These are phyloP conservation scores for Xerocomellus intermedius DNA, from an alignment of 768 basidiomycete genomes.

Conservation along the genomic window DNA sequence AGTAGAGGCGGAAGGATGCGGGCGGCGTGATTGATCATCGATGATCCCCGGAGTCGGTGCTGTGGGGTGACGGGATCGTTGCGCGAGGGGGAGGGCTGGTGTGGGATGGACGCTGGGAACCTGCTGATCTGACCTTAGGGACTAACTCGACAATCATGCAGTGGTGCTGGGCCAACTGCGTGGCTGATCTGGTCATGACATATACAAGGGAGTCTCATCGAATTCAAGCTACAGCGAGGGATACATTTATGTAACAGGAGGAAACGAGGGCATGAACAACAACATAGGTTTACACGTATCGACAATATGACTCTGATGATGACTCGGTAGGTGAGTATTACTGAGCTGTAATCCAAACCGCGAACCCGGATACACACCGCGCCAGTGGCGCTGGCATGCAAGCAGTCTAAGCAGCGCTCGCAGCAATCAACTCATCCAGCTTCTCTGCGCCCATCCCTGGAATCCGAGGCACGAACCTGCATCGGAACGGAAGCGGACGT, in stretches of 20 bases:
- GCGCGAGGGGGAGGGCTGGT: background rate
- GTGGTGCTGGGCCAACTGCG: background rate
- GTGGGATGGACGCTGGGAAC: background rate
- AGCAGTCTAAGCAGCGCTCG: background rate
- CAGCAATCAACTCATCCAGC: slow-evolving; percentile 5
- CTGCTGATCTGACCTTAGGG: background rate
- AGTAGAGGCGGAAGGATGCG: background rate
- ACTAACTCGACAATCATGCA: background rate
- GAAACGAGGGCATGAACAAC: too few relatives aligned
- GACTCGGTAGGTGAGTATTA: too few relatives aligned
- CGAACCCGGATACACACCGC: too few relatives aligned
- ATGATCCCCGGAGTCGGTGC: background rate
- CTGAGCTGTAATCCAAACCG: too few relatives aligned
- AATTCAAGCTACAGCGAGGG: too few relatives aligned
- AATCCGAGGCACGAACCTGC: slow-evolving; percentile 3
- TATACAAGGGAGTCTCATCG: too few relatives aligned
- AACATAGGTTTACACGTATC: too few relatives aligned
- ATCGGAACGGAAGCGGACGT: slow-evolving; percentile 3
- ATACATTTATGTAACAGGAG: too few relatives aligned
- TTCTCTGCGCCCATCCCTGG: background rate
- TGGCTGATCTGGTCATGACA: too few relatives aligned
- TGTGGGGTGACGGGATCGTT: background rate
- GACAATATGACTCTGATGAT: too few relatives aligned
- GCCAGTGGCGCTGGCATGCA: background rate
- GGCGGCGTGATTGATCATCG: background rate